Evolutionary conservation across 139 green algal genomes (phyloP).

Genomic region (Nannochloris sp.): DNA sequence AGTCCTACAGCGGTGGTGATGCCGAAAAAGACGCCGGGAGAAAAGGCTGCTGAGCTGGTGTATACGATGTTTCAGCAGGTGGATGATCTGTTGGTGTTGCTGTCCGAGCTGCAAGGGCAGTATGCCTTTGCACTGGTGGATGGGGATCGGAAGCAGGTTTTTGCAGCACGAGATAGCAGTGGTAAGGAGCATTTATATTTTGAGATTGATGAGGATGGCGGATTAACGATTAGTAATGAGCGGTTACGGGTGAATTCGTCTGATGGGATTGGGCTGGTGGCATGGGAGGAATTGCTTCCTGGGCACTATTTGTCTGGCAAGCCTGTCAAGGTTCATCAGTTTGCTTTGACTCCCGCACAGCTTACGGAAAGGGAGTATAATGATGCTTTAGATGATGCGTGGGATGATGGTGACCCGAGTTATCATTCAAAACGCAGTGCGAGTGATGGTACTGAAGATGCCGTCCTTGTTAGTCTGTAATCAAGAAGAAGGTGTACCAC

Average conservation of each 20-base stretch:
- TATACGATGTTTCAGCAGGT: conserved; percentile 21
- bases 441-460: background rate
- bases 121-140: conserved; percentile 66
- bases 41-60: conserved; percentile 31
- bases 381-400: conserved; percentile 12
- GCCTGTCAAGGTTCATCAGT: conserved; percentile 45
- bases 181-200: conserved; percentile 45
- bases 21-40: conserved; percentile 21
- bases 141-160: conserved; percentile 36
- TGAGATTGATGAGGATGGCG: conserved; percentile 33
- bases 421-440: background rate
- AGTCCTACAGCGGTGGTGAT: conserved; percentile 22
- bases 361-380: conserved; percentile 25
- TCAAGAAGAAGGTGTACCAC: too few species aligned
- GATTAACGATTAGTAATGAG: conserved; percentile 34
- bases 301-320: conserved; percentile 47
- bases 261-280: conserved; percentile 4
- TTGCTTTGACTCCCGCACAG: conserved; percentile 60
- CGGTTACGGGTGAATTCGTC: conserved; percentile 14
- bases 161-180: conserved; percentile 41
- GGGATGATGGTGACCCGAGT: conserved; percentile 27
- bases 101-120: conserved; percentile 70
- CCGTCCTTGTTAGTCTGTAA: background rate
- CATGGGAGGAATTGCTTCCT: conserved; percentile 54
- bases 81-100: conserved; percentile 47